Evolutionary conservation across 306 rosid species (phyloP).

Genomic region (Sesbania bispinosa): DNA sequence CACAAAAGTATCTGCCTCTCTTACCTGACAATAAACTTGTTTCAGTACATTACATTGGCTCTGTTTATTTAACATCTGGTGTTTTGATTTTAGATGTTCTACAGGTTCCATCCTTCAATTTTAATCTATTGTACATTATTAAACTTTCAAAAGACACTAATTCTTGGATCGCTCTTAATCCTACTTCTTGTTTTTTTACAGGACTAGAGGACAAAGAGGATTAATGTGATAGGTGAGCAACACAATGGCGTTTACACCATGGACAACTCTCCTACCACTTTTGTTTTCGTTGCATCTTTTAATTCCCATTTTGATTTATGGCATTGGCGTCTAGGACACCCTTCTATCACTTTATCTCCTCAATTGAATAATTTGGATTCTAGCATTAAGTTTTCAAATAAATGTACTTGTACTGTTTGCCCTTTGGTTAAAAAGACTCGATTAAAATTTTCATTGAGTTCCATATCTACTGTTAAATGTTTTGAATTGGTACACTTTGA

Average conservation of each 20-base stretch:
- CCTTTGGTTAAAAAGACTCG: neutral
- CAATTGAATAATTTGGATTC: no score
- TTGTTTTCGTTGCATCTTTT: neutral
- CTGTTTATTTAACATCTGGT: neutral
- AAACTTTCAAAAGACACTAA: neutral
- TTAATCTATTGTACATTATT: neutral
- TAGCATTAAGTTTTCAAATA: conserved; percentile 1
- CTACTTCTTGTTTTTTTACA: neutral
- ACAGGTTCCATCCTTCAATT: neutral
- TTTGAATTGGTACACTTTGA: no score
- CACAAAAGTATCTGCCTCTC: neutral
- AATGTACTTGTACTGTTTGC: neutral
- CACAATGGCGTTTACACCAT: neutral
- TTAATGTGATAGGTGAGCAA: neutral
- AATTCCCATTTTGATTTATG: neutral
- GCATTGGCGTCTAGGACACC: neutral
- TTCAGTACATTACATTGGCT: neutral
- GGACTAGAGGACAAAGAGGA: neutral
- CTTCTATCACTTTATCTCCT: neutral
- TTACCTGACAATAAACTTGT: neutral
- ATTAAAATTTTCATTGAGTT: neutral
- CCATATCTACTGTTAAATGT: neutral
- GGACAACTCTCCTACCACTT: neutral
- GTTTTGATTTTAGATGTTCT: neutral
- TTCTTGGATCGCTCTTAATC: neutral